Evolutionary conservation across 345 rosid genomes (phyloP).

Genomic region (Eucalyptus coolabah): DNA sequence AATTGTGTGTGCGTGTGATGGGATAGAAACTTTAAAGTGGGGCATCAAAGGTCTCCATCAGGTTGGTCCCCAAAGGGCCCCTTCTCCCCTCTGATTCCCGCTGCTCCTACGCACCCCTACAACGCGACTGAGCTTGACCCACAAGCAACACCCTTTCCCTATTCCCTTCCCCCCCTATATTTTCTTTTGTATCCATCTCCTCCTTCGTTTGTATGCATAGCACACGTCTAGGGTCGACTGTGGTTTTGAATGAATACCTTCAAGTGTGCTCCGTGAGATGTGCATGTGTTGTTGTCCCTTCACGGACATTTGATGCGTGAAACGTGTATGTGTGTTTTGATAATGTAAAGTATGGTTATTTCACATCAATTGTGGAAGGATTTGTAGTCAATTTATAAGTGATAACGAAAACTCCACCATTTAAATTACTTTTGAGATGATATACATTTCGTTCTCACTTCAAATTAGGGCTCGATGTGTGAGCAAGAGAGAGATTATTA

Average conservation of each 20-base stretch:
- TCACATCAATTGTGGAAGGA: fast-evolving
- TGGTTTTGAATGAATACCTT: background rate
- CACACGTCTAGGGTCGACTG: background rate
- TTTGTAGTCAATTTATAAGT: fast-evolving
- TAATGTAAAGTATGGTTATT: no score
- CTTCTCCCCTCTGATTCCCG: background rate
- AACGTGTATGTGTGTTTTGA: background rate
- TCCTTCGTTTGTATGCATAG: background rate
- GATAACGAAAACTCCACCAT: fast-evolving
- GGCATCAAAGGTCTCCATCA: constrained; percentile 7
- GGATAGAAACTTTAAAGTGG: background rate
- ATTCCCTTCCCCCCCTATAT: background rate
- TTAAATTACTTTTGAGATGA: no score
- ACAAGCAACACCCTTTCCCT: background rate
- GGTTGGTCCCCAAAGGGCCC: constrained; percentile 5
- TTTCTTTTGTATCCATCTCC: background rate
- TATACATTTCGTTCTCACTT: no score
- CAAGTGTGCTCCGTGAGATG: background rate
- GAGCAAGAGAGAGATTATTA: no score
- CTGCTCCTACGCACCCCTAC: background rate
- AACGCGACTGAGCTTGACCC: background rate
- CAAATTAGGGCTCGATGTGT: no score
- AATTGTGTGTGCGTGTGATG: background rate
- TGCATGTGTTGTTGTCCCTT: background rate
- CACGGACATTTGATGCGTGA: background rate